Percentiles rank a stretch among this genome's conserved stretches.
These are phyloP conservation scores for Pseudonitzschia delicatissima DNA, from an alignment of 108 stramenopile genomes.

Conservation along the genomic window DNA sequence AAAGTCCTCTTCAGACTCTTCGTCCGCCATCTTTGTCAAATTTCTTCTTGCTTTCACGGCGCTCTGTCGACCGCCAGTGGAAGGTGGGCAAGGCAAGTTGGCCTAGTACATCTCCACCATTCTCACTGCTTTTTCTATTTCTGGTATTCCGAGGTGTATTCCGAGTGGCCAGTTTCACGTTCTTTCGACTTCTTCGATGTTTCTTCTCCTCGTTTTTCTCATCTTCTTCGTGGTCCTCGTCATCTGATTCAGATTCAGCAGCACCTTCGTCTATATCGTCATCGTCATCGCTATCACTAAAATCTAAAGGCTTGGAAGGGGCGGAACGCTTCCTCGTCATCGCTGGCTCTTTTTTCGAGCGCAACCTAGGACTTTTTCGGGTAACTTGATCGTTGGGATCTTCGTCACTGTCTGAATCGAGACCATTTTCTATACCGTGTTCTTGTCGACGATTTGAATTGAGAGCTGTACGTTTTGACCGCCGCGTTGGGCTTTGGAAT, in stretches of 20 bases:
- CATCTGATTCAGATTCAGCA: background rate
- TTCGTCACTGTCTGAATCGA: too few species aligned
- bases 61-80: background rate
- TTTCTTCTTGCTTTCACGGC: background rate
- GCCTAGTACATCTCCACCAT: background rate
- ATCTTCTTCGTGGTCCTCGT: background rate
- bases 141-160: background rate
- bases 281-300: background rate
- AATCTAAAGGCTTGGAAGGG: too few species aligned
- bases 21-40: too few species aligned
- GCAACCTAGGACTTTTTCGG: too few species aligned
- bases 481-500: too few species aligned
- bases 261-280: background rate
- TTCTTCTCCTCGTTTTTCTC: background rate
- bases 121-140: background rate
- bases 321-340: too few species aligned
- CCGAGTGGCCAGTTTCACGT: background rate
- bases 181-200: background rate
- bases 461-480: too few species aligned
- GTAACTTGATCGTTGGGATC: too few species aligned
- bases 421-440: too few species aligned
- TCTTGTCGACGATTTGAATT: too few species aligned
- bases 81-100: slow-evolving; percentile 5
- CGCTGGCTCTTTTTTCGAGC: too few species aligned
- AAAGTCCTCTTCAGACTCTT: background rate